A percentile compares a stretch with the other conserved stretches of the same genome.
Conservation (phyloP, 1,139 yeast genomes). For the Zygosaccharomyces sapae region DNA sequence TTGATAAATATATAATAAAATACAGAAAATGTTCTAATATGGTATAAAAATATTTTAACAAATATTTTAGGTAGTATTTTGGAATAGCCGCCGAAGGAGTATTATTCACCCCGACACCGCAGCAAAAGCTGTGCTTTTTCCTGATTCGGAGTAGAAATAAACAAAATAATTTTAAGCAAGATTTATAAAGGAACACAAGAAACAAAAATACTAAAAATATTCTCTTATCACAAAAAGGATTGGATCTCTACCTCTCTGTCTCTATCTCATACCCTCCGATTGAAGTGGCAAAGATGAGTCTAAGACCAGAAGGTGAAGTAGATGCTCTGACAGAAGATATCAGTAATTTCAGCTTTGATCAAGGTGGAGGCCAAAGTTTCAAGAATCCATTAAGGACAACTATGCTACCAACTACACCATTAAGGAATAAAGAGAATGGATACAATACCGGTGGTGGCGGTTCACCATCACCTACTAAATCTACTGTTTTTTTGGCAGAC, state of each 20-base stretch:
- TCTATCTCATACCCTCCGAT: neutral
- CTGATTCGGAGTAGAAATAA: constrained; percentile 12
- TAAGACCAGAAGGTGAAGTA: constrained; percentile 30
- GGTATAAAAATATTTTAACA: neutral
- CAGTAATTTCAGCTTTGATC: constrained; percentile 32
- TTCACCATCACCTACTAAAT: constrained; percentile 27
- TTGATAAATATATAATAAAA: neutral
- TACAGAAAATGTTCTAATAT: neutral
- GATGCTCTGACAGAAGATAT: constrained; percentile 36
- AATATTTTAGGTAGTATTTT: neutral
- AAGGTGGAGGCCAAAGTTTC: constrained; percentile 13
- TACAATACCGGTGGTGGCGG: constrained; percentile 7
- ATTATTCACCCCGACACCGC: constrained; percentile 1
- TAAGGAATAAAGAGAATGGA: constrained; percentile 16
- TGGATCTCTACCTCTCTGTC: neutral
- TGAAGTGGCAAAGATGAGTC: constrained; percentile 20
- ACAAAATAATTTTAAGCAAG: constrained; percentile 7
- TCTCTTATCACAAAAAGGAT: neutral
- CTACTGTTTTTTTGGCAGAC: constrained; percentile 17
- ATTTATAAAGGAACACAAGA: neutral
- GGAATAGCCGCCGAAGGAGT: neutral
- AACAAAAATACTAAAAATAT: neutral
- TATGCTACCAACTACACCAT: constrained; percentile 19
- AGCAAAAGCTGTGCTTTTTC: neutral
- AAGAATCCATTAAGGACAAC: constrained; percentile 14